Evolutionary conservation across 1,284 basidiomycete genomes (phyloP).

Genomic region (Phylloporus gajari): DNA sequence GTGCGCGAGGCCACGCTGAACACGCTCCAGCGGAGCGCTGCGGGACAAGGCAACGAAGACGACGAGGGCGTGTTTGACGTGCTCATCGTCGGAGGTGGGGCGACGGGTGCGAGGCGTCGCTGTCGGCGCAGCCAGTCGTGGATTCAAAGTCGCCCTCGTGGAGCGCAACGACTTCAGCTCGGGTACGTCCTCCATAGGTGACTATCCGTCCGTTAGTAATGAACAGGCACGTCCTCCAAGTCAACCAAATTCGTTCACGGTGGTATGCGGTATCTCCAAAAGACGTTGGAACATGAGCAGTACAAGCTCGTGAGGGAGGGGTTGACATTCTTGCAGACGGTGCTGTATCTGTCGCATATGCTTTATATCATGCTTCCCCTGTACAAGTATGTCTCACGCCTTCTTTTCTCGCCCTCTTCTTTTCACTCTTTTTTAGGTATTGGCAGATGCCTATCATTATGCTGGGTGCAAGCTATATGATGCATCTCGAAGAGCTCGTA

Average conservation of each 20-base stretch:
- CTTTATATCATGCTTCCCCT: constrained; percentile 95
- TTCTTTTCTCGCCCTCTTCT: background rate
- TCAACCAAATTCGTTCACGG: constrained; percentile 98
- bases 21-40: constrained; percentile 49
- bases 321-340: constrained; percentile 94
- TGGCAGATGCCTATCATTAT: constrained; percentile 99
- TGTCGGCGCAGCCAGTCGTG: constrained; percentile 91
- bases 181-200: constrained; percentile 58
- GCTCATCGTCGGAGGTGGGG: constrained; percentile 91
- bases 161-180: constrained; percentile 94
- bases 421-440: constrained; percentile 62
- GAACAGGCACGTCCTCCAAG: constrained; percentile 93
- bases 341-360: constrained; percentile 92
- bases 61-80: constrained; percentile 75
- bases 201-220: constrained; percentile 35
- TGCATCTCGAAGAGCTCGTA: constrained; percentile 92
- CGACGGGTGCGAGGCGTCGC: constrained; percentile 95
- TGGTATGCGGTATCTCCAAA: constrained; percentile 96
- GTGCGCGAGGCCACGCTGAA: constrained; percentile 71
- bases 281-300: constrained; percentile 96
- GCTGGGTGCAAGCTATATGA: constrained; percentile 99
- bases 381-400: constrained; percentile 71
- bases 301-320: constrained; percentile 97
- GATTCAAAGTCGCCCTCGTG: constrained; percentile 92
- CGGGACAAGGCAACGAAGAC: background rate